phyloP scores from a whole-genome alignment of 345 rosid genomes.

The Anastatica hierochuntica region DNA sequence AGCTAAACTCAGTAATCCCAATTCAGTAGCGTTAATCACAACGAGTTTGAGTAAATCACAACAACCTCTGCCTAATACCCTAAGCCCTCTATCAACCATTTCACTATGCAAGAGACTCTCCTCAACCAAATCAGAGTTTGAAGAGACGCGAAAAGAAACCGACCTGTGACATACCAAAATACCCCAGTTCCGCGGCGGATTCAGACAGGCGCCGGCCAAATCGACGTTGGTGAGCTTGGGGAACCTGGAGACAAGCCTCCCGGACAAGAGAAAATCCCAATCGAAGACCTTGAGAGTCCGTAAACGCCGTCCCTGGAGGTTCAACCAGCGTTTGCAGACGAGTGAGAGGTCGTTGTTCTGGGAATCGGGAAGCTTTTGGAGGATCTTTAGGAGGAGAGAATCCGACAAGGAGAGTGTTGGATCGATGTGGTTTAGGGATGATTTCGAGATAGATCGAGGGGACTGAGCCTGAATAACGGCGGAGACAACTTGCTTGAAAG shows the following conservation, averaged over 20 bases:
- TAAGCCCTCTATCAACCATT: slow-evolving; percentile 51
- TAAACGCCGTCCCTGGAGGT: slow-evolving; percentile 62
- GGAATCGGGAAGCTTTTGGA: slow-evolving; percentile 45
- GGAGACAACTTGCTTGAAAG: slow-evolving; percentile 48
- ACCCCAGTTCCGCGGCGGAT: slow-evolving; percentile 37
- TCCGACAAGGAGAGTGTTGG: slow-evolving; percentile 63
- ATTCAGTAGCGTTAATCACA: slow-evolving; percentile 62
- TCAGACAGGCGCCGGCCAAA: slow-evolving; percentile 39
- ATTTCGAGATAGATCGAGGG: slow-evolving; percentile 30
- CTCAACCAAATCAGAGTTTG: slow-evolving; percentile 35
- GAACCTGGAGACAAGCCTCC: slow-evolving; percentile 50
- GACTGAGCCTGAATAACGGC: slow-evolving; percentile 41
- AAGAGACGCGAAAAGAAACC: slow-evolving; percentile 33
- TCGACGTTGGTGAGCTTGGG: slow-evolving; percentile 59
- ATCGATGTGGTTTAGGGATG: slow-evolving; percentile 41
- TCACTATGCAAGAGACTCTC: slow-evolving; percentile 44
- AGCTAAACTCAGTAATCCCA: slow-evolving; percentile 52
- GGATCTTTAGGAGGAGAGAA: slow-evolving; percentile 60
- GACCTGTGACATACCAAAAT: slow-evolving; percentile 37
- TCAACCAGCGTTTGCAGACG: slow-evolving; percentile 83
- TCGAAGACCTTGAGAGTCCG: slow-evolving; percentile 45
- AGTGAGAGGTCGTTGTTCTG: slow-evolving; percentile 40
- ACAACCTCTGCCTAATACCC: slow-evolving; percentile 41
- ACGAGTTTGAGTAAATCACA: slow-evolving; percentile 62
- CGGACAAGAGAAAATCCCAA: slow-evolving; percentile 65